These are phyloP conservation scores for Arabidopsis lyrata DNA, from an alignment of 441 rosid species.

Conservation along the genomic window DNA sequence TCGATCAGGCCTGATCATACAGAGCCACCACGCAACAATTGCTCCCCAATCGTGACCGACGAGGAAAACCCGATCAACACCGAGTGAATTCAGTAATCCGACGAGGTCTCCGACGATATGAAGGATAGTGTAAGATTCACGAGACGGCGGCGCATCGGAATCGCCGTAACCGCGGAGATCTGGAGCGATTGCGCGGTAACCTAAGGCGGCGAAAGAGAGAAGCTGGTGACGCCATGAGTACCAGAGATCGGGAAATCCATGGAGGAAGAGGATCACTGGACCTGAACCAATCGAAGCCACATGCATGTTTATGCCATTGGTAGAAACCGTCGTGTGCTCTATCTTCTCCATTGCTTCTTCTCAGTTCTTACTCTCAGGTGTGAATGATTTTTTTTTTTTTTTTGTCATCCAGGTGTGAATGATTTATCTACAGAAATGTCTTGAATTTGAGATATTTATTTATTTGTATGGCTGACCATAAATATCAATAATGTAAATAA, in stretches of 20 bases:
- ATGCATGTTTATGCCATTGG: slow-evolving; percentile 67
- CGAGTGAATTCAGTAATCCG: slow-evolving; percentile 57
- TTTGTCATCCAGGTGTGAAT: background rate
- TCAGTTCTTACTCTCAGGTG: slow-evolving; percentile 8
- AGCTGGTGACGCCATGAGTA: slow-evolving; percentile 79
- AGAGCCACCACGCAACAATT: slow-evolving; percentile 60
- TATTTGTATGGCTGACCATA: background rate
- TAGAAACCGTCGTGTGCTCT: slow-evolving; percentile 55
- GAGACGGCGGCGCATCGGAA: slow-evolving; percentile 57
- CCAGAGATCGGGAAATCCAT: slow-evolving; percentile 80
- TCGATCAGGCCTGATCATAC: slow-evolving; percentile 61
- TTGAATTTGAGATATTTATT: background rate
- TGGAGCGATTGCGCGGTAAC: slow-evolving; percentile 72
- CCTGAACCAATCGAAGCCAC: slow-evolving; percentile 63
- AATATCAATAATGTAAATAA: background rate
- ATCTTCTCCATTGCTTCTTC: slow-evolving; percentile 60
- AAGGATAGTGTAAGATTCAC: slow-evolving; percentile 52
- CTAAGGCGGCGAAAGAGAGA: slow-evolving; percentile 56
- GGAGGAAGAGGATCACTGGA: slow-evolving; percentile 66
- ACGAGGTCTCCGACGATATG: slow-evolving; percentile 70
- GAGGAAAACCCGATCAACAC: slow-evolving; percentile 58
- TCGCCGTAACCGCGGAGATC: slow-evolving; percentile 80
- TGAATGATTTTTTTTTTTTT: no score
- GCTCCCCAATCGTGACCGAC: slow-evolving; percentile 86
- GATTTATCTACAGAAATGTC: background rate